Evolutionary conservation across 2,329 filamentous ascomycete genomes (phyloP), one percentile per base, ranked within the genome.

Genomic region (Cryphonectria radicalis): DNA sequence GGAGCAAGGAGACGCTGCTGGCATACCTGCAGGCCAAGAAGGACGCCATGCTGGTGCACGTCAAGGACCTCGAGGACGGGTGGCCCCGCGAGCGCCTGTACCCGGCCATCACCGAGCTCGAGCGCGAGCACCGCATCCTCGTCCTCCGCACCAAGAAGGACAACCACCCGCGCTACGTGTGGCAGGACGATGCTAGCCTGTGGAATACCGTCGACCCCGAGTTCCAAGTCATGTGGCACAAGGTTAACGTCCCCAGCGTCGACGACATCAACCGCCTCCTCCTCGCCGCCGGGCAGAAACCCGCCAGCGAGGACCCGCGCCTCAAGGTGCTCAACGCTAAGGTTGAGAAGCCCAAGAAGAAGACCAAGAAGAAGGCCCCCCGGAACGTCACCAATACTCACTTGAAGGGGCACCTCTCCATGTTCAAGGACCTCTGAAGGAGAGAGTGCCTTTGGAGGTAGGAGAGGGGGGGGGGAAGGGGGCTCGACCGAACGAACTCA

Each of bases 111-210:
- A 88, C 92, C 74, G 86, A 89, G 75, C 87, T 99, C 67, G 95
- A 98, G 83, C 82, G 82, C 57, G 89, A 93, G 79, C 91, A 95
- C 78, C 91, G 92, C 80, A 86, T 98, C 63, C 86, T 98, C 50
- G 93, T 98, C 7, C 92, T 93, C 32, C 90, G 95, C 73, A 95
- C 95, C 70, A 97, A 96, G 83, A 98, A 98, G 84, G 95, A 98
- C 80, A 92, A 93, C 78, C 89, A 93, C 76, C 91, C 95, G 1
- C 90, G 91, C 77, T 93, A 92, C 84, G 91, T 99, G 68, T 98
- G 95, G 94, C 87, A 91, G 67, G 93, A 99, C 80, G 93, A 97
- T 77, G 89, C 94, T 19, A 91, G 90, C 17, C 87, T 97, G 67
- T 88, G 90, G 77, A 88, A 94, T 78, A 80, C 84, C 50, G 91